Conservation (phyloP, 768 basidiomycete species). For the Cystobasidium tubakii region DNA sequence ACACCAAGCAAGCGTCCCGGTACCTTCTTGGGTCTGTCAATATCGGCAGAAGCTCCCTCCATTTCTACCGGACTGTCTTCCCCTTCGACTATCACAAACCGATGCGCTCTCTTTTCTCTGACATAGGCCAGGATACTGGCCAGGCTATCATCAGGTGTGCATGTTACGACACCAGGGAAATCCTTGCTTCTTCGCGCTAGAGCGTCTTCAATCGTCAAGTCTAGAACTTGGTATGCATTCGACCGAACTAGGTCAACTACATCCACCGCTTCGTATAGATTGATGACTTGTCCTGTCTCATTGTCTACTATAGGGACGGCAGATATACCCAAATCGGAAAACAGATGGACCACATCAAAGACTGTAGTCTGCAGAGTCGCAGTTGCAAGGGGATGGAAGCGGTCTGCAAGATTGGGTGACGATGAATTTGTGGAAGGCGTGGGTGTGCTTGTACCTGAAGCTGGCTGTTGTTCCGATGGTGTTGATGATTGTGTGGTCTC, state of each 20-base stretch:
- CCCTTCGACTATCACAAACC: slow-evolving; percentile 80
- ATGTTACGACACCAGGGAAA: slow-evolving; percentile 94
- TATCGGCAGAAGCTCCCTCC: slow-evolving; percentile 13
- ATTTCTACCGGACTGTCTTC: slow-evolving; percentile 8
- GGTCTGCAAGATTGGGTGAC: slow-evolving; percentile 53
- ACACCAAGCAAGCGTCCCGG: slow-evolving; percentile 20
- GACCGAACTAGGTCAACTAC: slow-evolving; percentile 91
- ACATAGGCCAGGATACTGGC: slow-evolving; percentile 83
- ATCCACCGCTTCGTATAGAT: slow-evolving; percentile 97
- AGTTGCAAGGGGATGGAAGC: slow-evolving; percentile 83
- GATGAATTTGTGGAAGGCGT: background rate
- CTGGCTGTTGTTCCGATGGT: background rate
- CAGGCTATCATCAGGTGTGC: slow-evolving; percentile 84
- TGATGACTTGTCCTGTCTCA: slow-evolving; percentile 82
- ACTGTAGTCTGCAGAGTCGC: slow-evolving; percentile 86
- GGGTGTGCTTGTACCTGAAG: background rate
- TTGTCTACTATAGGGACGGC: slow-evolving; percentile 89
- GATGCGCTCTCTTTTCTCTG: slow-evolving; percentile 86
- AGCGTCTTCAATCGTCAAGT: slow-evolving; percentile 86
- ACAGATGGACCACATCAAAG: slow-evolving; percentile 98
- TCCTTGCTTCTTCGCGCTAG: slow-evolving; percentile 84
- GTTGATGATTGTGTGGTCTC: background rate
- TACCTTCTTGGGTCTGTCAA: slow-evolving; percentile 21
- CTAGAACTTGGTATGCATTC: slow-evolving; percentile 87
- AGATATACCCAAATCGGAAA: slow-evolving; percentile 87